These are phyloP conservation scores for Mycena olivaceomarginata DNA, from an alignment of 768 basidiomycete species.

Conservation along the genomic window DNA sequence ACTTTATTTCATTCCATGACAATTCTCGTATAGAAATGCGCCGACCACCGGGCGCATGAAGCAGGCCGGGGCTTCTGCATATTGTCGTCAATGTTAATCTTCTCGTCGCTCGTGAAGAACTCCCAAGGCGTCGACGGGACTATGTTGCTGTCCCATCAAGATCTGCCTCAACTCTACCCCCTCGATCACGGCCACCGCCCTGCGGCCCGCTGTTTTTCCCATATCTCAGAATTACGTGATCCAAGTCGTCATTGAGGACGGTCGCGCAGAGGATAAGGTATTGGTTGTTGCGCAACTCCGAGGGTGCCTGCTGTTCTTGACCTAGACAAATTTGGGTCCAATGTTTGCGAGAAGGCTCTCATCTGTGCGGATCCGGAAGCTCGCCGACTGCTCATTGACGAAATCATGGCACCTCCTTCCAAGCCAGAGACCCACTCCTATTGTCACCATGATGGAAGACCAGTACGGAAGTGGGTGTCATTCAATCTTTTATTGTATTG, in stretches of 20 bases:
- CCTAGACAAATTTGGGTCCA: constrained; percentile 95
- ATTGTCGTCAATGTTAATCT: too few relatives aligned
- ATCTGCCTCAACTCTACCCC: too few relatives aligned
- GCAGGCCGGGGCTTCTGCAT: too few relatives aligned
- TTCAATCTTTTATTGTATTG: background rate
- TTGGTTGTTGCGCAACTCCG: constrained; percentile 81
- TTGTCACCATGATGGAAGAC: constrained; percentile 89
- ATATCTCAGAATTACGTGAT: constrained; percentile 99
- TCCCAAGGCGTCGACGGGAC: too few relatives aligned
- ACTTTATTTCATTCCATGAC: too few relatives aligned
- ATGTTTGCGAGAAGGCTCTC: constrained; percentile 95
- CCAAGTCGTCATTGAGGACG: constrained; percentile 93
- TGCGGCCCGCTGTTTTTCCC: too few relatives aligned
- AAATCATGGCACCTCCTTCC: constrained; percentile 77
- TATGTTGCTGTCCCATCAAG: too few relatives aligned
- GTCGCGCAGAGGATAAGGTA: constrained; percentile 79
- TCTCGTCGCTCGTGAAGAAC: too few relatives aligned
- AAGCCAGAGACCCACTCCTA: constrained; percentile 82
- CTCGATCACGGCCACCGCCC: too few relatives aligned
- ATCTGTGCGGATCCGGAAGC: constrained; percentile 77
- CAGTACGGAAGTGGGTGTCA: constrained; percentile 88
- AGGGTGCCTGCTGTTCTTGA: constrained; percentile 87
- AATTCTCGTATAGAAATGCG: too few relatives aligned
- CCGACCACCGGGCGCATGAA: too few relatives aligned
- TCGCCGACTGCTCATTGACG: constrained; percentile 84